Base-by-base conservation (phyloP, 176 grass and related monocot genomes). In the Oryza meyeriana region DNA sequence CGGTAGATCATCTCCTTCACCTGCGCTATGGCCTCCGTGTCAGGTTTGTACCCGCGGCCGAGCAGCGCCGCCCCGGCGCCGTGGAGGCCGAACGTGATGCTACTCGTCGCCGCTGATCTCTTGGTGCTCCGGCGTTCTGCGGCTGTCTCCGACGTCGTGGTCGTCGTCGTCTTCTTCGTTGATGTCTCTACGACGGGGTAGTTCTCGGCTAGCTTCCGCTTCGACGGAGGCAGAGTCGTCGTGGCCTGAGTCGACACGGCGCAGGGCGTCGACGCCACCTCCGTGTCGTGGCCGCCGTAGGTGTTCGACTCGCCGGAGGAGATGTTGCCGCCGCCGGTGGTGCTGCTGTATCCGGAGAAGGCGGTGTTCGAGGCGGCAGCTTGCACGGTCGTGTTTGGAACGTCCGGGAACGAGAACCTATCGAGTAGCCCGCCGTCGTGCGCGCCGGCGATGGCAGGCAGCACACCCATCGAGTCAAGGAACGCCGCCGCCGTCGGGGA, bases 1-100 rank as follows among this genome's bases (percentile, higher is more conserved):
- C 89, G 87, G 74, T 90, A 97, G 50, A 92, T 84, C 89, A 94
- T 91, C 78, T 92, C 94, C 78, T 90, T 91, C 82, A 92, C 86
- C 71, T 88, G 88, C 0, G 83, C 85, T 69, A 88, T 75, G 10
- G 89, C 40, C 48, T 85, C 71, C 47, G 47, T 48, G 48, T 86
- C 79, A 14, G 84, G 61, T 38, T 86, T 68, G 74, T 85, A 59
- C 27, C 83, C 71, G 72, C 34, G 33, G 25, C 44, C 33, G 12
- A 1, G 4, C 4, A 26, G 3, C 11, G 26, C 29, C 1, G 44
- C 10, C 25, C 20, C 33, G 32, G 18, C 14, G 32, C 20, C 10
- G 69, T 25, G 13, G 8, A n/a, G 42, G 1, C 75, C 81, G 81
- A 89, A 85, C 70, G 68, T 55, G 84, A 79, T 69, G 74, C 84